A percentile compares a stretch with the other conserved stretches of the same genome.
Conservation (phyloP, 2,329 filamentous ascomycete genomes). For the Canariomyces notabilis region DNA sequence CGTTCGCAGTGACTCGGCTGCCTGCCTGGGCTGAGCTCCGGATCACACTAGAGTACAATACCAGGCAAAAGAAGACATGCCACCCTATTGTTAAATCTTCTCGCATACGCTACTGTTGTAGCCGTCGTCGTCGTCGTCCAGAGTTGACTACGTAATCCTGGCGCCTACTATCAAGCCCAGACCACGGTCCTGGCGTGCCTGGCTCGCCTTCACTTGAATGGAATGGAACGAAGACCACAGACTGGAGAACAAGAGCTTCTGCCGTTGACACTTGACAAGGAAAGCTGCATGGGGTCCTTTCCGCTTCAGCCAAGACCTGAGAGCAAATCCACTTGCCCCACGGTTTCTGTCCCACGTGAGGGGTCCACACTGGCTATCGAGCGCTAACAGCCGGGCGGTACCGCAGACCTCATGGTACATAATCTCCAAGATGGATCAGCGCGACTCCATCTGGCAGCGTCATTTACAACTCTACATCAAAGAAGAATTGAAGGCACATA, state of each 20-base stretch:
- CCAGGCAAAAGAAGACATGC: too few relatives aligned
- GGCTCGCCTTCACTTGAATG: neutral
- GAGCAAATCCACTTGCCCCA: neutral
- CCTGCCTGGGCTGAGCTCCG: too few relatives aligned
- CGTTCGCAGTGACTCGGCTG: too few relatives aligned
- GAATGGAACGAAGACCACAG: neutral
- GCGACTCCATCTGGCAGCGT: neutral
- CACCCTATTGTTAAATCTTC: too few relatives aligned
- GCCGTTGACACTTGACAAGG: neutral
- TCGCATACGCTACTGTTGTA: neutral
- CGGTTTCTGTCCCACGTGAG: conserved; percentile 4
- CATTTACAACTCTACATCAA: neutral
- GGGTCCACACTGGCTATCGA: conserved; percentile 3
- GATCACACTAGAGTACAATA: too few relatives aligned
- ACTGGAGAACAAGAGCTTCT: neutral
- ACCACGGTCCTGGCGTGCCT: too few relatives aligned
- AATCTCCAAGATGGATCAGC: conserved; percentile 3
- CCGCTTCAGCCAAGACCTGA: neutral
- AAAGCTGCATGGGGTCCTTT: conserved; percentile 4
- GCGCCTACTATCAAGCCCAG: neutral
- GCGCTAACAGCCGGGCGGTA: conserved; percentile 18
- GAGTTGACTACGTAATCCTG: conserved; percentile 17
- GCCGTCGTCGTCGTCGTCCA: neutral
- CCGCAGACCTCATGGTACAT: conserved; percentile 14
- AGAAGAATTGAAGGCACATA: too few relatives aligned